Evolutionary conservation across 768 basidiomycete species (phyloP).

Genomic region (Lactarius hatsudake): DNA sequence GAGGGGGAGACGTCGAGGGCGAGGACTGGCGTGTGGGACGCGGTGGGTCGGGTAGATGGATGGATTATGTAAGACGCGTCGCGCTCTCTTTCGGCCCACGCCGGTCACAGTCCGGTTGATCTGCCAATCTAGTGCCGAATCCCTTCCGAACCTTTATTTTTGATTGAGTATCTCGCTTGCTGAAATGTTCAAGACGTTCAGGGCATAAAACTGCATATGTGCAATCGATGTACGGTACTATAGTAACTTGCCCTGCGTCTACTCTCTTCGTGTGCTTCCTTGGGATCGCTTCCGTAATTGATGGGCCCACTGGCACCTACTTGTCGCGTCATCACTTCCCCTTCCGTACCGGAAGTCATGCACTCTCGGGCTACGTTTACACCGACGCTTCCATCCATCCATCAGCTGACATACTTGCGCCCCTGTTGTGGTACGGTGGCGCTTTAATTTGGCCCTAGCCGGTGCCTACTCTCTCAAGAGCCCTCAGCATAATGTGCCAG

Average conservation of each 20-base stretch:
- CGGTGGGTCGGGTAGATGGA: slow-evolving; percentile 25
- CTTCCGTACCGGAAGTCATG: slow-evolving; percentile 15
- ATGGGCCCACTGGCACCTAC: slow-evolving; percentile 11
- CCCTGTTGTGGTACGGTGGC: slow-evolving; percentile 7
- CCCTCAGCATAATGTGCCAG: slow-evolving; percentile 8
- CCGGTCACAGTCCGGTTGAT: slow-evolving; percentile 24
- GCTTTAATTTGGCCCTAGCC: background rate
- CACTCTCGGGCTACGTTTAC: slow-evolving; percentile 6
- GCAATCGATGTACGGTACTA: background rate
- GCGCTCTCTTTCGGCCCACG: slow-evolving; percentile 25
- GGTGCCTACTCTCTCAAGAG: background rate
- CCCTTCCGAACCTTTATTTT: slow-evolving; percentile 9
- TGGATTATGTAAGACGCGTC: slow-evolving; percentile 29
- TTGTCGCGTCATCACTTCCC: slow-evolving; percentile 25
- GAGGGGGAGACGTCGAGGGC: slow-evolving; percentile 15
- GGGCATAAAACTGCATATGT: background rate
- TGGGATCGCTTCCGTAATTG: slow-evolving; percentile 13
- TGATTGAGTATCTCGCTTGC: background rate
- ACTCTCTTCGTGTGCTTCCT: background rate
- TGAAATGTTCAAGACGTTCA: background rate
- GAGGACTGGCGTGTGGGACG: slow-evolving; percentile 29
- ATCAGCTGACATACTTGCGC: slow-evolving; percentile 23
- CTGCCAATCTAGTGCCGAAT: slow-evolving; percentile 11
- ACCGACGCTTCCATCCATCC: slow-evolving; percentile 15
- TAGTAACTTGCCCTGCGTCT: background rate